Conservation (phyloP, 129 eudicot species). For the Centaurea solstitialis region DNA sequence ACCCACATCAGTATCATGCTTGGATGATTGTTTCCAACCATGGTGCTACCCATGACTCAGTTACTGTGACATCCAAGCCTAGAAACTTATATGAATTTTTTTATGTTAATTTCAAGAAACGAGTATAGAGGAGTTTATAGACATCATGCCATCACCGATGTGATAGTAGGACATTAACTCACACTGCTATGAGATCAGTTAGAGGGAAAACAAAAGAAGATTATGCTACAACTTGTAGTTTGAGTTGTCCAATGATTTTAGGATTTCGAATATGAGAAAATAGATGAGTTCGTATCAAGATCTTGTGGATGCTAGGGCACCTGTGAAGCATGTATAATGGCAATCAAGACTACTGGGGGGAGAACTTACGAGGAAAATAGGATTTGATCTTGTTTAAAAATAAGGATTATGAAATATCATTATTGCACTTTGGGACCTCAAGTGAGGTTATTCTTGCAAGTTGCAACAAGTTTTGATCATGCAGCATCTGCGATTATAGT, state of each 20-base stretch:
- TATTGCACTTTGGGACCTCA: constrained; percentile 79
- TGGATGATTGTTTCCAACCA: constrained; percentile 72
- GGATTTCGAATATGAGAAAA: constrained; percentile 47
- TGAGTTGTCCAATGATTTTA: constrained; percentile 48
- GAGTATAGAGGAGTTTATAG: constrained; percentile 49
- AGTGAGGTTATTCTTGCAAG: constrained; percentile 79
- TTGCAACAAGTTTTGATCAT: constrained; percentile 69
- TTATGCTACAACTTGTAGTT: constrained; percentile 50
- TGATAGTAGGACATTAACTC: constrained; percentile 72
- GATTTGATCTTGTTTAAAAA: constrained; percentile 69
- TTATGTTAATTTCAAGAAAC: constrained; percentile 56
- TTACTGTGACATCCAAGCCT: constrained; percentile 52
- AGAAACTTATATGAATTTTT: constrained; percentile 18
- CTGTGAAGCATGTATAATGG: constrained; percentile 66
- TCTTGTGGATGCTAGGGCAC: constrained; percentile 82
- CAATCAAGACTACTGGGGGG: constrained; percentile 60
- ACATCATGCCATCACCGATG: constrained; percentile 58
- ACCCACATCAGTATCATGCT: constrained; percentile 68
- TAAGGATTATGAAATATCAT: constrained; percentile 56
- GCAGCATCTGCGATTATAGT: constrained; percentile 71
- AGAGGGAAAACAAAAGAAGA: constrained; percentile 68
- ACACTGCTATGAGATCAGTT: constrained; percentile 62
- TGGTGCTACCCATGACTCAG: constrained; percentile 42
- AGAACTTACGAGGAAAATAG: constrained; percentile 50
- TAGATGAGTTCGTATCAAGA: constrained; percentile 85